Conservation (phyloP, 2,329 filamentous ascomycete species). For the Diplodia intermedia region DNA sequence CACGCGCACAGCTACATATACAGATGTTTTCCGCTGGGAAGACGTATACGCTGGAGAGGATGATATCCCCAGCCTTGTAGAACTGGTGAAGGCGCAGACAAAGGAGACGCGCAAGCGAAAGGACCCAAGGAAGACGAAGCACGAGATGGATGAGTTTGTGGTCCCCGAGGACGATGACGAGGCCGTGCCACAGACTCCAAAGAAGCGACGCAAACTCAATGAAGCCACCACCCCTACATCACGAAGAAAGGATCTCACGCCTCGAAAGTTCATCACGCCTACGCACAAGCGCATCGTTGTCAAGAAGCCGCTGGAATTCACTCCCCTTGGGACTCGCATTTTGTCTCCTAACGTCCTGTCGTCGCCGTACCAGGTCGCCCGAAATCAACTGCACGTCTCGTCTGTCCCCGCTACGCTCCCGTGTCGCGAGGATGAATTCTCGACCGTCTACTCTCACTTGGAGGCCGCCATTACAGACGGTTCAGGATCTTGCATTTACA, state of each 20-base stretch:
- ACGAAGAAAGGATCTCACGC: constrained; percentile 53
- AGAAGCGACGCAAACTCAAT: constrained; percentile 57
- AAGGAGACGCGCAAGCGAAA: constrained; percentile 69
- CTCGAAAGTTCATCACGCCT: constrained; percentile 66
- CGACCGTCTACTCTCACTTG: constrained; percentile 88
- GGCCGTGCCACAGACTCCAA: constrained; percentile 53
- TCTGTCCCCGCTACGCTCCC: constrained; percentile 88
- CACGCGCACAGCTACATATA: constrained; percentile 86
- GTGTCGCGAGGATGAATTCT: constrained; percentile 91
- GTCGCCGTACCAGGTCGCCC: constrained; percentile 90
- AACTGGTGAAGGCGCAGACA: constrained; percentile 73
- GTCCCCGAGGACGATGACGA: constrained; percentile 48
- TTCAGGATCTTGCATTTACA: constrained; percentile 95
- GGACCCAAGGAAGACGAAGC: constrained; percentile 41
- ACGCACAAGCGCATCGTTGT: constrained; percentile 73
- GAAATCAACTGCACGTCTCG: constrained; percentile 89
- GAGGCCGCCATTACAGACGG: constrained; percentile 94
- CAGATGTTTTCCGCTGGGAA: constrained; percentile 91
- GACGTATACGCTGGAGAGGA: constrained; percentile 74
- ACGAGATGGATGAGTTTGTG: constrained; percentile 56
- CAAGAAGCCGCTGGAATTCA: constrained; percentile 93
- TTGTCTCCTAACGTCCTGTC: constrained; percentile 78
- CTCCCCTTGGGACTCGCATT: constrained; percentile 86
- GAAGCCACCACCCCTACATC: constrained; percentile 55
- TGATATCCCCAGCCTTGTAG: constrained; percentile 70